Conservation (phyloP, 1,139 yeast genomes). For the Scheffersomyces stambukii region DNA sequence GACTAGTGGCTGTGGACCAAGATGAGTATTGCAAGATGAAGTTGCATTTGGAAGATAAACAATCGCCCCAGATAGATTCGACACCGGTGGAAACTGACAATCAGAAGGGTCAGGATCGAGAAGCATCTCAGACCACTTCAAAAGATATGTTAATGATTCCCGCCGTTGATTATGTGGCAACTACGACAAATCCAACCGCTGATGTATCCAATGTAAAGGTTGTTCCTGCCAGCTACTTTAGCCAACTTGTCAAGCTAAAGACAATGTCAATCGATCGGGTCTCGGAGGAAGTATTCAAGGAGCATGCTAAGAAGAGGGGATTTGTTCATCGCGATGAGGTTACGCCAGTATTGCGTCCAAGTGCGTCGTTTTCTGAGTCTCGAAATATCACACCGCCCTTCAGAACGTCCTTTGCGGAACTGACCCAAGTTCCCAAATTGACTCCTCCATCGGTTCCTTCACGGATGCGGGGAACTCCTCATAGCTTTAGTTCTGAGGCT, state of each 20-base stretch:
- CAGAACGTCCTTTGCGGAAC: conserved; percentile 2
- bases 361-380: not conserved
- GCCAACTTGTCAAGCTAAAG: conserved; percentile 47
- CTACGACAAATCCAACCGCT: conserved; percentile 52
- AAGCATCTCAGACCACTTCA: too few relatives aligned
- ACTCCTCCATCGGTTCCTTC: conserved; percentile 13
- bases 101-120: too few relatives aligned
- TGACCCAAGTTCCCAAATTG: conserved; percentile 13
- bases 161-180: conserved; percentile 51
- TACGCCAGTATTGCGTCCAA: conserved; percentile 13
- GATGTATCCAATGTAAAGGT: conserved; percentile 59
- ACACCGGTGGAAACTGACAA: too few relatives aligned
- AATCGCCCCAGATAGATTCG: too few relatives aligned
- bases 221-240: conserved; percentile 60
- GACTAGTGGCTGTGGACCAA: too few relatives aligned
- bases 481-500: not conserved
- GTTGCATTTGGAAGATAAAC: too few relatives aligned
- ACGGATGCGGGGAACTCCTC: conserved; percentile 1
- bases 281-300: conserved; percentile 40
- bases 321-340: conserved; percentile 25
- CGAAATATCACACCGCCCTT: conserved; percentile 2
- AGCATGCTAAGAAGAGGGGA: conserved; percentile 49
- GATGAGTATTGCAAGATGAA: too few relatives aligned
- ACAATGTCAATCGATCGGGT: conserved; percentile 41
- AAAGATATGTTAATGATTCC: conserved; percentile 56